Evolutionary conservation across 2,329 filamentous ascomycete species (phyloP).

Genomic region (Microsporum canis): DNA sequence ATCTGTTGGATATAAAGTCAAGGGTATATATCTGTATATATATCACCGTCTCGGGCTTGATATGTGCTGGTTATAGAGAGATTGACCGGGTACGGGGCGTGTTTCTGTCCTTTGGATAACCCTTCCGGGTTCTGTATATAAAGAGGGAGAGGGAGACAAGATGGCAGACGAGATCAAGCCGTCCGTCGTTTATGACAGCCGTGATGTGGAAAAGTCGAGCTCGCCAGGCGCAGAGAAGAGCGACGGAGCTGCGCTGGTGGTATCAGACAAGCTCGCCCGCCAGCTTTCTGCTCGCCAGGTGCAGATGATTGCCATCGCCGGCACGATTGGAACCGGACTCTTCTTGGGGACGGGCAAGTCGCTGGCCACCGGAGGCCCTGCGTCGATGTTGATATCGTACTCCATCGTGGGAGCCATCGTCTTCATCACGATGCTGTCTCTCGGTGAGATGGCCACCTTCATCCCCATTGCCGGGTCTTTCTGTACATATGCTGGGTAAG

Average conservation of each 20-base stretch:
- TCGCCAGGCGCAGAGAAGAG: background rate
- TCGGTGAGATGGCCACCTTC: conserved; percentile 52
- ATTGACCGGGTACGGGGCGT: background rate
- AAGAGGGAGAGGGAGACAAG: background rate
- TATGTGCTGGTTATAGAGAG: background rate
- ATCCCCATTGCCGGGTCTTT: conserved; percentile 45
- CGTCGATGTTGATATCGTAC: conserved; percentile 48
- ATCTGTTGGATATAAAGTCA: background rate
- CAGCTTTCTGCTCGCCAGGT: conserved; percentile 52
- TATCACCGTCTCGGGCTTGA: background rate
- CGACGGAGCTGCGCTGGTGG: conserved; percentile 13
- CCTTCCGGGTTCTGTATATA: background rate
- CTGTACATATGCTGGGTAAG: conserved; percentile 44
- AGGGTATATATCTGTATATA: background rate
- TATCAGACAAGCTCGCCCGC: conserved; percentile 41
- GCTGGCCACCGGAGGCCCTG: conserved; percentile 49
- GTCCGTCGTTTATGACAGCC: background rate
- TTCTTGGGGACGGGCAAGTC: conserved; percentile 53
- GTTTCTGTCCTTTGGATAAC: background rate
- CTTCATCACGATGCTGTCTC: conserved; percentile 47
- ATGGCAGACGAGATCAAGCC: background rate
- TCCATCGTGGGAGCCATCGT: conserved; percentile 47
- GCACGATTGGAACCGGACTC: conserved; percentile 43
- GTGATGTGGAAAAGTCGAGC: conserved; percentile 12
- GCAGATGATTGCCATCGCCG: conserved; percentile 52